Evolutionary conservation across 495 filamentous ascomycete species (phyloP), one percentile per base, ranked within the genome.

Genomic region (Lasiosphaeria hispida): DNA sequence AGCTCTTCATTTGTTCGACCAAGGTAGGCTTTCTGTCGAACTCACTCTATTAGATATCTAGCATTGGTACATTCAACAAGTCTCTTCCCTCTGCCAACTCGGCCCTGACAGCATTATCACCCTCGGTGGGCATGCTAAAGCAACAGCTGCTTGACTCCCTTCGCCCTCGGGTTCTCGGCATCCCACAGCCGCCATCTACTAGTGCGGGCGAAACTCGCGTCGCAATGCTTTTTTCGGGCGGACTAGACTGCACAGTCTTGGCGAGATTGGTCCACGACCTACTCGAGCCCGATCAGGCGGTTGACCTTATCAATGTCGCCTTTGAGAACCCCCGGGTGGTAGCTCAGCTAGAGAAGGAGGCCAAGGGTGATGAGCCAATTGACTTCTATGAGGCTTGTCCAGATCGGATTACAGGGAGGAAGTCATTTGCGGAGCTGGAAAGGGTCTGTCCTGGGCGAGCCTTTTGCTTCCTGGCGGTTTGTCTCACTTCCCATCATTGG

Each of bases 221-320:
- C 33, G 92, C 91, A 0, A 81, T 99, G 2, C 78, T 99, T 0
- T 99, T 97, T 71, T 97, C 93, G 0, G 94, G 94, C 5, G 94
- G 94, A 0, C 77, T 99, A 8, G 94, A 99, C 69, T 97, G 94
- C 69, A 92, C 92, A 3, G 72, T 96, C 0, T 77, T 99, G 23
- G 93, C 95, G 10, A 80, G 92, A 49, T 69, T 97, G 19, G 75
- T 81, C n/a, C 92, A 97, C 62, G 88, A 96, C 30, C 72, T 91
- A 18, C 69, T 96, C 8, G 88, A 90, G 0, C 18, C 66, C 2
- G 67, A 78, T 5, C 84, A 94, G 58, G 73, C 76, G 6, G 87
- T 99, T 58, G 92, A 97, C 66, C 80, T 99, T 0, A 80, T 97
- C 15, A 99, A 99, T 62, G 92, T 99, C 42, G 94, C 92, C 0